Percentiles rank a stretch among this genome's conserved stretches.
Evolutionary conservation across 352 stramenopile species (phyloP).

Genomic region (Globisporangium carolinianum): DNA sequence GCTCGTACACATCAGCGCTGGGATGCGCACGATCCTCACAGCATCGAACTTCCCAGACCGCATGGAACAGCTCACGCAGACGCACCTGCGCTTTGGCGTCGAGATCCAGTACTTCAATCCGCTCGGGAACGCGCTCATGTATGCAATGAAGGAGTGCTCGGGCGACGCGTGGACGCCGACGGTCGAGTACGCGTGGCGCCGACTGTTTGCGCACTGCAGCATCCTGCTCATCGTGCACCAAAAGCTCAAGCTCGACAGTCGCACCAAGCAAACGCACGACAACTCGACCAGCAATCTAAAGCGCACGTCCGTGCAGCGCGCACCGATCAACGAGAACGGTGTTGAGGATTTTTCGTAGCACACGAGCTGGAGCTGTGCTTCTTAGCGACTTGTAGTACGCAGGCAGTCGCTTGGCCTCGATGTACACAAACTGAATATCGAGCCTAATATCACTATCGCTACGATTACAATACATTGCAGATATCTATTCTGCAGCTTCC

Average conservation of each 20-base stretch:
- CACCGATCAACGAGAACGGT: conserved; percentile 5
- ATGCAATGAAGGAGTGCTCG: conserved; percentile 55
- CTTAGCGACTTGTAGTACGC: background rate
- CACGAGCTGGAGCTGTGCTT: background rate
- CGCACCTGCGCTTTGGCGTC: conserved; percentile 80
- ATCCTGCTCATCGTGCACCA: conserved; percentile 23
- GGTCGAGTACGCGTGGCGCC: conserved; percentile 31
- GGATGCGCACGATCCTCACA: conserved; percentile 32
- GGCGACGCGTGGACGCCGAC: conserved; percentile 27
- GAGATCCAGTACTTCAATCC: conserved; percentile 85
- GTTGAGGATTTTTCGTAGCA: conserved; percentile 2
- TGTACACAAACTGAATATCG: no score
- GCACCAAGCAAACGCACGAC: no score
- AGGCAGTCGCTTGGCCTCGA: no score
- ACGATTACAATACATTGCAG: no score
- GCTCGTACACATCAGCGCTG: conserved; percentile 82
- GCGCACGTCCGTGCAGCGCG: background rate
- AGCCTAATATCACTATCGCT: no score
- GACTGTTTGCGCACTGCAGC: conserved; percentile 33
- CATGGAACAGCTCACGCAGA: conserved; percentile 60
- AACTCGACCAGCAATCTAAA: background rate
- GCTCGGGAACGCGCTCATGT: conserved; percentile 81
- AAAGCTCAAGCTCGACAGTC: conserved; percentile 7
- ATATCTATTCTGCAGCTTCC: no score
- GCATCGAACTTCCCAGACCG: conserved; percentile 55